A percentile compares a stretch with the other conserved stretches of the same genome.
Conservation (phyloP, 78 protist species). For the slime mould (Dictyostelium discoideum) region DNA sequence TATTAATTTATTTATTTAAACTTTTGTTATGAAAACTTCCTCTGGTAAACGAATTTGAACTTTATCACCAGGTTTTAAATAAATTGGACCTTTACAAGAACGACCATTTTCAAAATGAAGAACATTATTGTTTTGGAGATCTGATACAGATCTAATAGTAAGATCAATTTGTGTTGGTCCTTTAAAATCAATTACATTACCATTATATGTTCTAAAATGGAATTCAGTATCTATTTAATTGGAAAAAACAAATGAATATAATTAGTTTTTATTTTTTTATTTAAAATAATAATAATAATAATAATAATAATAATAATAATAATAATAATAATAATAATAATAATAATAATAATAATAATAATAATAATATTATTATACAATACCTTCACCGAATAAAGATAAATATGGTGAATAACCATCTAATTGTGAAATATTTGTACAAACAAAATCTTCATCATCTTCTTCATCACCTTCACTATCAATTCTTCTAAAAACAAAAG, state of each 20-base stretch:
- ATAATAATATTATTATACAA: not conserved
- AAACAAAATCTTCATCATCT: not conserved
- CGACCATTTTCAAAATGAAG: conserved; percentile 55
- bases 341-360: not conserved
- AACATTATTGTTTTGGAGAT: not conserved
- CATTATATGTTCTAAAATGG: conserved; percentile 10
- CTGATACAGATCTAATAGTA: not conserved
- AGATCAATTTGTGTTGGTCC: conserved; percentile 43
- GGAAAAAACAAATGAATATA: not conserved
- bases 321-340: not conserved
- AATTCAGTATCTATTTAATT: conserved; percentile 19
- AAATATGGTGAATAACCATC: conserved; percentile 23
- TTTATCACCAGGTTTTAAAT: conserved; percentile 9
- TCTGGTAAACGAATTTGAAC: conserved; percentile 45
- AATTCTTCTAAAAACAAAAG: not conserved
- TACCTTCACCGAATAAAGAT: not conserved
- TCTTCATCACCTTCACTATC: conserved; percentile 15
- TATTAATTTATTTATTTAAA: not conserved
- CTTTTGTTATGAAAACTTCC: conserved; percentile 2
- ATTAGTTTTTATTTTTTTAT: too few species aligned
- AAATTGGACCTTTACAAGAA: conserved; percentile 17
- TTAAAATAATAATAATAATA: not conserved
- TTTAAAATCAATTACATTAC: conserved; percentile 26
- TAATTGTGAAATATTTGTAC: not conserved
- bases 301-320: not conserved